Conservation (phyloP, 2,329 filamentous ascomycete genomes). For the Beauveria sp. region DNA sequence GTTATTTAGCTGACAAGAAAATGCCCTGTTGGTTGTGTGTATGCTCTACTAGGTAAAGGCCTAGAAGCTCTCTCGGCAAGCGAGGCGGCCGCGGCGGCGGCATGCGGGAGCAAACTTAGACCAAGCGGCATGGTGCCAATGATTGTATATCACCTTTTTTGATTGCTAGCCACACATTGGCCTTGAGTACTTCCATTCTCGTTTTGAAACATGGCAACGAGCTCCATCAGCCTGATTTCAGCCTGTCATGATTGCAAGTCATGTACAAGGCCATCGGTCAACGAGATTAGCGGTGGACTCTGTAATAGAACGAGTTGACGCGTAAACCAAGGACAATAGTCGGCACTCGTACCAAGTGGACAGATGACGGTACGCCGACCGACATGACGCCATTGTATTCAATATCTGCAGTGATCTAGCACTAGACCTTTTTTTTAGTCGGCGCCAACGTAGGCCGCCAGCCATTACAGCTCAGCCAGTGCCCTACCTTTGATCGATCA, state of each 20-base stretch:
- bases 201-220: not conserved
- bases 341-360: slow-evolving; percentile 8
- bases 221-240: not conserved
- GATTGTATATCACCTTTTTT: not conserved
- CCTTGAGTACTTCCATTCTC: not conserved
- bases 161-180: not conserved
- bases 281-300: not conserved
- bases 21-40: not conserved
- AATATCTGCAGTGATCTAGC: not conserved
- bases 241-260: no score
- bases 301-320: not conserved
- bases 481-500: slow-evolving; percentile 2
- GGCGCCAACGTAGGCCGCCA: no score
- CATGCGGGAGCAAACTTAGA: not conserved
- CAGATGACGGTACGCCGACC: slow-evolving; percentile 12
- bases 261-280: not conserved
- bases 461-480: not conserved
- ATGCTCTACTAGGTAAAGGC: not conserved
- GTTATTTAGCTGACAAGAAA: no score
- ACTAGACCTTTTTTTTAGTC: not conserved
- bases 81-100: no score
- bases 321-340: not conserved
- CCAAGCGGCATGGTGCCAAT: no score
- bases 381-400: not conserved
- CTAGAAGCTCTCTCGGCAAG: no score